A percentile compares a stretch with the other conserved stretches of the same genome.
Evolutionary conservation across 1,284 basidiomycete genomes (phyloP).

Genomic region (Gomphus sp.): DNA sequence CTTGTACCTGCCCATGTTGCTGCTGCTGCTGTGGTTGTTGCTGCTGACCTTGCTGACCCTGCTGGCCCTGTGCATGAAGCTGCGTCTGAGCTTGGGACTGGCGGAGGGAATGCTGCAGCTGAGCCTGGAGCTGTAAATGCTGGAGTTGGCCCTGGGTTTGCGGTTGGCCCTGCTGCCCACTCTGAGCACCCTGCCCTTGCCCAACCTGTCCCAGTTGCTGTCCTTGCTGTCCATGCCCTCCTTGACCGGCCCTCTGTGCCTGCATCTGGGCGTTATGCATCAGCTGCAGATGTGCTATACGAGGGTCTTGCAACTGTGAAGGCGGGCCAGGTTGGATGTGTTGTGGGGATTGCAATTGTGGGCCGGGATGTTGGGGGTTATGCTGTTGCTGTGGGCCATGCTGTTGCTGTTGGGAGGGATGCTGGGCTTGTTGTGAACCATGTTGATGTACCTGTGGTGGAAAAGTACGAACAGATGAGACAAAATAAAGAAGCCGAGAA

Average conservation of each 20-base stretch:
- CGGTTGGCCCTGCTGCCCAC: neutral
- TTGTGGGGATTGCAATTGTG: neutral
- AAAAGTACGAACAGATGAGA: too few species aligned
- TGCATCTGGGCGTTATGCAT: conserved; percentile 13
- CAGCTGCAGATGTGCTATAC: neutral
- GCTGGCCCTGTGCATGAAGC: neutral
- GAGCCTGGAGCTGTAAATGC: neutral
- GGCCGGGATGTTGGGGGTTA: too few species aligned
- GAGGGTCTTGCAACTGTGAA: conserved; percentile 11
- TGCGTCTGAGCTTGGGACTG: neutral
- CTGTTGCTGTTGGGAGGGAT: conserved; percentile 10
- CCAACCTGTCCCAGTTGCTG: neutral
- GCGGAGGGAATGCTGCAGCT: conserved; percentile 6
- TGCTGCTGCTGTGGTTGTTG: neutral
- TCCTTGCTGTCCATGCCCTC: conserved; percentile 15
- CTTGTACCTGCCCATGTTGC: neutral
- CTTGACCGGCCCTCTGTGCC: conserved; percentile 10
- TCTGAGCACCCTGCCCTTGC: too few species aligned
- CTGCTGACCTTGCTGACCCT: neutral
- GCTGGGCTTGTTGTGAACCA: conserved; percentile 12
- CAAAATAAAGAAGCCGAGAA: too few species aligned
- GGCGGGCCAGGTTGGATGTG: conserved; percentile 9
- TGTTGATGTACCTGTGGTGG: conserved; percentile 11
- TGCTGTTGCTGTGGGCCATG: conserved; percentile 10
- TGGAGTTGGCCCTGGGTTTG: neutral